These are phyloP conservation scores for Floccularia luteovirens DNA, from an alignment of 768 basidiomycete species.

Conservation along the genomic window DNA sequence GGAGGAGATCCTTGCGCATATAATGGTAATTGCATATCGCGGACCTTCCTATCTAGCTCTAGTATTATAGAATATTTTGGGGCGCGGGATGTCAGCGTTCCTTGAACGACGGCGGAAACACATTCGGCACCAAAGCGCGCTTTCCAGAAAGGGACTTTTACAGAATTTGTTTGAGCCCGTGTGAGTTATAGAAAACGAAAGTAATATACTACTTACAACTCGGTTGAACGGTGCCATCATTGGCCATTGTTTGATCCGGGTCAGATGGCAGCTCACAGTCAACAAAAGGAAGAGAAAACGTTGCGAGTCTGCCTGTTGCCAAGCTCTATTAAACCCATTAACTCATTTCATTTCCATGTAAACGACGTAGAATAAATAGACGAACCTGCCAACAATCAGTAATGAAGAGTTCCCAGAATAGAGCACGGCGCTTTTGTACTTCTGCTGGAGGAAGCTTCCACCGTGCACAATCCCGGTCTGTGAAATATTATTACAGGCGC, in stretches of 20 bases:
- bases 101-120: conserved; percentile 61
- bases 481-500: conserved; percentile 1
- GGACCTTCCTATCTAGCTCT: conserved; percentile 59
- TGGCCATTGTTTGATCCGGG: conserved; percentile 46
- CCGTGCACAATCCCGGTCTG: conserved; percentile 67
- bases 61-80: conserved; percentile 57
- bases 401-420: conserved; percentile 73
- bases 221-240: conserved; percentile 47
- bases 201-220: conserved; percentile 41
- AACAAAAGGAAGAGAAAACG: conserved; percentile 64
- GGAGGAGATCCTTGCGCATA: conserved; percentile 49
- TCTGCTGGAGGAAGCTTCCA: conserved; percentile 56
- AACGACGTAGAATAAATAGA: neutral
- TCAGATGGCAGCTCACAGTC: conserved; percentile 65
- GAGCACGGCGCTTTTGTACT: conserved; percentile 61
- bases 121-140: conserved; percentile 61
- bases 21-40: conserved; percentile 58
- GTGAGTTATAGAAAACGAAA: conserved; percentile 1
- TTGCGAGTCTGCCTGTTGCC: conserved; percentile 61
- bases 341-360: too few species aligned
- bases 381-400: conserved; percentile 70
- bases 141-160: conserved; percentile 60
- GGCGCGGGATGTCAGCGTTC: conserved; percentile 55
- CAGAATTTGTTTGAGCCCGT: neutral
- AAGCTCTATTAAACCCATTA: conserved; percentile 46